A percentile compares a stretch with the other conserved stretches of the same genome.
These are phyloP conservation scores for Tetraselmis chui DNA, from an alignment of 139 green algal species.

Conservation along the genomic window DNA sequence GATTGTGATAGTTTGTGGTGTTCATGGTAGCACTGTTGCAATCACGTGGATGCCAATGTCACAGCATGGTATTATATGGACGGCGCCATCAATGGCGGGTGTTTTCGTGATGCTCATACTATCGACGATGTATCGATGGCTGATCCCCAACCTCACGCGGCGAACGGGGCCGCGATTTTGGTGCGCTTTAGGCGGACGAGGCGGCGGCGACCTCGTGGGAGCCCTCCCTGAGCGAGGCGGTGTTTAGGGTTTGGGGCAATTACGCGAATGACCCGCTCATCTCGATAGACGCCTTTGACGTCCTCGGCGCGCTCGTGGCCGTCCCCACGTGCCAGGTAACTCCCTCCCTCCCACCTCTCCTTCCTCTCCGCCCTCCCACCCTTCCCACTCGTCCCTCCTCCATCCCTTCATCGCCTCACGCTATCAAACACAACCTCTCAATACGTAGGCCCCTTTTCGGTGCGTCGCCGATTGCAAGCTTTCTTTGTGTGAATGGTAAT, in stretches of 20 bases:
- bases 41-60: no score
- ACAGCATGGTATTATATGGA: no score
- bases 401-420: background rate
- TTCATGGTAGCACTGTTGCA: no score
- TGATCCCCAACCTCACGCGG: no score
- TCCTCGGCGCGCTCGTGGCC: conserved; percentile 45
- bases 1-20: no score
- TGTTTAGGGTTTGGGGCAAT: conserved; percentile 45
- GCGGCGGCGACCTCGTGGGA: conserved; percentile 27
- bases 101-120: no score
- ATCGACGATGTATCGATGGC: no score
- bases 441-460: background rate
- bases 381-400: background rate
- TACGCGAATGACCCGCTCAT: conserved; percentile 62
- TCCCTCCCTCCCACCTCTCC: background rate
- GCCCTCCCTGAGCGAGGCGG: conserved; percentile 24
- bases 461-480: no score
- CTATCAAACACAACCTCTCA: background rate
- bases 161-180: no score
- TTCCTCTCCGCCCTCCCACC: no score
- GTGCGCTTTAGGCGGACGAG: conserved; percentile 12
- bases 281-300: conserved; percentile 37
- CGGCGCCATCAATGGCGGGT: no score
- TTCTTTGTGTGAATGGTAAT: no score
- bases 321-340: conserved; percentile 22